These are phyloP conservation scores for Cutaneotrichosporon sp. DNA, from an alignment of 1,284 basidiomycete species.

Conservation along the genomic window DNA sequence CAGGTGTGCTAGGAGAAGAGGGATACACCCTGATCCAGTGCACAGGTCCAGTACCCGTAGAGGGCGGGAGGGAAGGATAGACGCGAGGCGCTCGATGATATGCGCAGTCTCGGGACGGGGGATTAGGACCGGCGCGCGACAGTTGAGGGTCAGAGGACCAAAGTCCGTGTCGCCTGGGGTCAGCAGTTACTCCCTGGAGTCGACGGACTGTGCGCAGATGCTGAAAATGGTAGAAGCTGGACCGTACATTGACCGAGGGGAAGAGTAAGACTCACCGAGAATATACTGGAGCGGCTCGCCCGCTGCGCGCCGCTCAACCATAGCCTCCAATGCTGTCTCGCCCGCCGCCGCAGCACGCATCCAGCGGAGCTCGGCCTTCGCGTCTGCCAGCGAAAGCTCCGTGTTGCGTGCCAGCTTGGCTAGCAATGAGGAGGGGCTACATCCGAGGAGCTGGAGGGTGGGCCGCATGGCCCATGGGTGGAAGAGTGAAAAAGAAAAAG, in stretches of 20 bases:
- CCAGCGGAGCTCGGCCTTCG: slow-evolving; percentile 47
- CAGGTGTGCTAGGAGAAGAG: slow-evolving; percentile 69
- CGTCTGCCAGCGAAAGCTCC: slow-evolving; percentile 41
- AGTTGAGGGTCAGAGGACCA: slow-evolving; percentile 69
- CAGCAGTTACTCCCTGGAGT: background rate
- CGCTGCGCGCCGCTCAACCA: slow-evolving; percentile 52
- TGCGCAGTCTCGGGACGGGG: slow-evolving; percentile 90
- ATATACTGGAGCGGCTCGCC: slow-evolving; percentile 90
- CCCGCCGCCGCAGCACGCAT: slow-evolving; percentile 26
- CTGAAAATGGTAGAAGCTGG: background rate
- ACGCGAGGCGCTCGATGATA: slow-evolving; percentile 56
- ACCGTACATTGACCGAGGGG: background rate
- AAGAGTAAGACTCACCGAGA: slow-evolving; percentile 60
- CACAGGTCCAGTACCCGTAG: slow-evolving; percentile 72
- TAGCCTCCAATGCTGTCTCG: slow-evolving; percentile 20
- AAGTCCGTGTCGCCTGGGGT: slow-evolving; percentile 78
- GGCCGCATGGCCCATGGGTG: slow-evolving; percentile 1
- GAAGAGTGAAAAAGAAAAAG: background rate
- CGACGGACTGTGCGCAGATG: background rate
- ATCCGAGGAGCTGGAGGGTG: slow-evolving; percentile 3
- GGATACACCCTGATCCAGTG: slow-evolving; percentile 85
- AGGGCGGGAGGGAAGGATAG: slow-evolving; percentile 20
- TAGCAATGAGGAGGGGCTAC: slow-evolving; percentile 14
- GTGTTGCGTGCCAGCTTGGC: slow-evolving; percentile 31
- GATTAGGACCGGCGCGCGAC: slow-evolving; percentile 76